Evolutionary conservation across 768 basidiomycete species (phyloP), one percentile per base, ranked within the genome.

Genomic region (Rhodosporidiobolus sp.): DNA sequence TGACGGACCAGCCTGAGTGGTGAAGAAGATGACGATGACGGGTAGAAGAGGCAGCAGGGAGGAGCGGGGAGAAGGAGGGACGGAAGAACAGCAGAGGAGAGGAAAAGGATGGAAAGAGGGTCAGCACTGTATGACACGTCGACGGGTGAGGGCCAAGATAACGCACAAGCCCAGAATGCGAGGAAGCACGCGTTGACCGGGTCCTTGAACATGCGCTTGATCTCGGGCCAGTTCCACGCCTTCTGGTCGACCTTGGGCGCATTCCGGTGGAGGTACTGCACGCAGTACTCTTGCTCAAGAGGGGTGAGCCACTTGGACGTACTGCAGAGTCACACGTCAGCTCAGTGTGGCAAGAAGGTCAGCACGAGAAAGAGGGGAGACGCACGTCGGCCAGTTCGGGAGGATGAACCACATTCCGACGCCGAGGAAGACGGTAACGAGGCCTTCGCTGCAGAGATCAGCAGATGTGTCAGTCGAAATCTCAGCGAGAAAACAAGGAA

Each of bases 301-400:
- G 67, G 67, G 24, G 58, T 45, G 11, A 68, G 43, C 67, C 67
- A 68, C 26, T 68, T 61, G 28, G 34, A 45, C 16, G 59, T 68
- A 59, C 28, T 11, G 22, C 8, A 1, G 5, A 38, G 30, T 6
- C 2, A 24, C 12, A 2, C 22, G n/a, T 26, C 34, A 43, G 62
- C 35, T n/a, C n/a, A n/a, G n/a, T n/a, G n/a, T n/a, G n/a, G n/a
- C n/a, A n/a, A n/a, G n/a, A n/a, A n/a, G n/a, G n/a, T n/a, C n/a
- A n/a, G n/a, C n/a, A n/a, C n/a, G n/a, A n/a, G n/a, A n/a, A n/a
- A n/a, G n/a, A n/a, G n/a, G n/a, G n/a, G 30, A 56, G 55, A 56
- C 62, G 50, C 26, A 63, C 14, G 28, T 24, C 1, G 67, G 67
- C 19, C 26, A 68, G 32, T 68, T 30, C 3, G 67, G 67, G 4